A percentile compares a stretch with the other conserved stretches of the same genome.
Evolutionary conservation across 768 basidiomycete species (phyloP).

Genomic region (Trichaptum fuscoviolaceum): DNA sequence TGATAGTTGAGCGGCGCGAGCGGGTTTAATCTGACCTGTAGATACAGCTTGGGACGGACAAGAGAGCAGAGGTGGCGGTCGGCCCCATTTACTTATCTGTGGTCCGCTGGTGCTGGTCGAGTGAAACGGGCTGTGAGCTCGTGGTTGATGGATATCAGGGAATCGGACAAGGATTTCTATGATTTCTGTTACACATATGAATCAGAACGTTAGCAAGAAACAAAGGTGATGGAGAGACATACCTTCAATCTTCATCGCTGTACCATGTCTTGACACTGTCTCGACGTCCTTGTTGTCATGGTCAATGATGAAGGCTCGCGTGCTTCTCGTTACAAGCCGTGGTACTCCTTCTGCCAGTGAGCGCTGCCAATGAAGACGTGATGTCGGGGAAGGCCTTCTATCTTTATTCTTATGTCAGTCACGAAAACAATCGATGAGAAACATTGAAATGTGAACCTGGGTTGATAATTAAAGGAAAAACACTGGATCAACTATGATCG

Average conservation of each 20-base stretch:
- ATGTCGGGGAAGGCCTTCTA: no score
- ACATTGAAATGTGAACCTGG: no score
- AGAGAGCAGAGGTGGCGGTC: slow-evolving; percentile 17
- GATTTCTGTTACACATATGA: slow-evolving; percentile 33
- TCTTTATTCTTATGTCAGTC: no score
- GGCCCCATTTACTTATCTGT: slow-evolving; percentile 9
- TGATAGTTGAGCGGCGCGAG: slow-evolving; percentile 41
- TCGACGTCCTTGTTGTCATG: no score
- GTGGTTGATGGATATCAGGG: slow-evolving; percentile 67
- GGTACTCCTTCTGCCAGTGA: no score
- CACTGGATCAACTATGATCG: no score
- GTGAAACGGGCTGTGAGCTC: slow-evolving; percentile 47
- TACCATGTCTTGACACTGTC: slow-evolving; percentile 92
- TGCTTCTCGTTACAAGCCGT: no score
- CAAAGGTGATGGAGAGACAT: slow-evolving; percentile 7
- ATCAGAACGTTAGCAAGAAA: background rate
- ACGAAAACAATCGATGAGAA: no score
- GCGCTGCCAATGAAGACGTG: no score
- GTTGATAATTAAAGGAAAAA: no score
- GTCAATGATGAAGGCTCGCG: no score
- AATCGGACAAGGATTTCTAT: slow-evolving; percentile 61
- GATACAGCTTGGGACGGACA: slow-evolving; percentile 27
- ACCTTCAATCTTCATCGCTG: slow-evolving; percentile 35
- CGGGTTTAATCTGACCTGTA: slow-evolving; percentile 26
- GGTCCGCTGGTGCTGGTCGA: slow-evolving; percentile 5